Conservation (phyloP, 345 rosid species). For the Capsella bursapastoris region DNA sequence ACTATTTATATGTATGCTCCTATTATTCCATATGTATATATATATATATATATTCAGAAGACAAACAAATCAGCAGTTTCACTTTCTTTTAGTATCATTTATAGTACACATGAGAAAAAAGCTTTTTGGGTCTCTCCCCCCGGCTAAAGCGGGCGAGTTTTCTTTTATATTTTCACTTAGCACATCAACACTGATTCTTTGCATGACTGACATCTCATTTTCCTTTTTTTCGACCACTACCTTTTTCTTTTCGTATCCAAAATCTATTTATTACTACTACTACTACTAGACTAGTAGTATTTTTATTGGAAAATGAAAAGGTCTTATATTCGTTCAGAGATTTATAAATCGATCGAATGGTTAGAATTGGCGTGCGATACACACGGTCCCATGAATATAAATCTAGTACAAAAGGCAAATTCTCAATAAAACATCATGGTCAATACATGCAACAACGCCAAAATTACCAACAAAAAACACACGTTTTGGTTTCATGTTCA, state of each 20-base stretch:
- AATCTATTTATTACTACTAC: background rate
- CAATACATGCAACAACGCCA: background rate
- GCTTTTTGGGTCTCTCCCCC: conserved; percentile 18
- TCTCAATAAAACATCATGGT: background rate
- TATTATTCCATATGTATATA: background rate
- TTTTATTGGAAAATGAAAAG: conserved; percentile 2
- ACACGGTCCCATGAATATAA: conserved; percentile 18
- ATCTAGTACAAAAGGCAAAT: no score
- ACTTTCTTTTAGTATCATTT: background rate
- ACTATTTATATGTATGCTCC: background rate
- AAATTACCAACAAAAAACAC: background rate
- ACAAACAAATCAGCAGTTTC: background rate
- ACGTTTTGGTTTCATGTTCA: conserved; percentile 2
- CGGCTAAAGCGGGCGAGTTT: conserved; percentile 46
- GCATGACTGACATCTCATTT: conserved; percentile 49
- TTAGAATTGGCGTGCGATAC: conserved; percentile 31
- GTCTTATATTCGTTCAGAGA: background rate
- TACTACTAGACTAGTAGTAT: background rate
- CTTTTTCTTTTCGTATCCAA: conserved; percentile 20
- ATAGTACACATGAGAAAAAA: background rate
- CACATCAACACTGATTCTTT: conserved; percentile 36
- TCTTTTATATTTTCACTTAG: background rate
- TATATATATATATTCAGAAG: background rate
- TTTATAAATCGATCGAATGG: background rate
- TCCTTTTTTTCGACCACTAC: background rate